Evolutionary conservation across 2,329 filamentous ascomycete genomes (phyloP).

Genomic region (Tolypocladium tundrense): DNA sequence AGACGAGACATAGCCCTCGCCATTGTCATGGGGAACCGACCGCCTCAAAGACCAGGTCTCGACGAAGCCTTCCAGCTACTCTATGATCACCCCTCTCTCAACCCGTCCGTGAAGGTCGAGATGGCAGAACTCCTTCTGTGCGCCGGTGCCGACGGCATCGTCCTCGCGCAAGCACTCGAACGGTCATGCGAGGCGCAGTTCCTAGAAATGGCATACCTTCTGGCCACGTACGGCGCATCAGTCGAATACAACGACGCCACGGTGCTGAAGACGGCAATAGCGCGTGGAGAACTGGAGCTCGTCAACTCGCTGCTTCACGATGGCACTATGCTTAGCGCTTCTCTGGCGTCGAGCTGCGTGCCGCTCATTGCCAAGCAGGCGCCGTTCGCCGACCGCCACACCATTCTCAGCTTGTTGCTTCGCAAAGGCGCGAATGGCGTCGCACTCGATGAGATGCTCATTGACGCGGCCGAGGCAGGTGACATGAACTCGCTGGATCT

Average conservation of each 20-base stretch:
- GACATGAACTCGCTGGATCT: slow-evolving; percentile 37
- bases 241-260: slow-evolving; percentile 42
- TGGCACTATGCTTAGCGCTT: slow-evolving; percentile 29
- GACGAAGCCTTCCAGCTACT: slow-evolving; percentile 40
- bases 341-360: slow-evolving; percentile 40
- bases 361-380: slow-evolving; percentile 36
- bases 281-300: slow-evolving; percentile 32
- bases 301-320: slow-evolving; percentile 36
- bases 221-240: slow-evolving; percentile 43
- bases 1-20: slow-evolving; percentile 45
- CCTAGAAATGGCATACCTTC: slow-evolving; percentile 42
- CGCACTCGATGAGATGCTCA: slow-evolving; percentile 36
- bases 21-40: slow-evolving; percentile 40
- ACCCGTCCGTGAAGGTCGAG: slow-evolving; percentile 37
- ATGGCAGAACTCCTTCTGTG: slow-evolving; percentile 48
- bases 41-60: slow-evolving; percentile 36
- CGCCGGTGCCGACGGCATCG: slow-evolving; percentile 44
- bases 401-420: slow-evolving; percentile 35
- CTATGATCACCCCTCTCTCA: slow-evolving; percentile 33
- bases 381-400: slow-evolving; percentile 31
- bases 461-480: slow-evolving; percentile 36
- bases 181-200: slow-evolving; percentile 39
- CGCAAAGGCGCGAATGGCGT: slow-evolving; percentile 38
- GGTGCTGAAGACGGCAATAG: slow-evolving; percentile 38
- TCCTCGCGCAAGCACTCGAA: slow-evolving; percentile 35